Evolutionary conservation across 768 basidiomycete species (phyloP).

Genomic region (Suillus discolor): DNA sequence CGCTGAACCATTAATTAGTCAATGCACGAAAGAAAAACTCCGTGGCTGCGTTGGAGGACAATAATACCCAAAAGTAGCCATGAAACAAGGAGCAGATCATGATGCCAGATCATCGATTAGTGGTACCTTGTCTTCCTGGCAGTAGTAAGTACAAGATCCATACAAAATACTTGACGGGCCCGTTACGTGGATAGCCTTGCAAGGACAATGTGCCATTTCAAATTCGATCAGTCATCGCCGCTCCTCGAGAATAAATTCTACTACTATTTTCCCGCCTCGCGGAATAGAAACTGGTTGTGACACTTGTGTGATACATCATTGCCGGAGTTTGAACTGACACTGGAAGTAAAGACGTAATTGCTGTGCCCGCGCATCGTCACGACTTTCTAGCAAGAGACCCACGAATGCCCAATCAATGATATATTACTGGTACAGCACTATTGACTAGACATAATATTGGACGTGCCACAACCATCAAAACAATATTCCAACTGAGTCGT

Average conservation of each 20-base stretch:
- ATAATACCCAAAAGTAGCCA: too few relatives aligned
- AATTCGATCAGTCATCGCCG: neutral
- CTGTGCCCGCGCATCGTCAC: too few relatives aligned
- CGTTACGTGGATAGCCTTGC: neutral
- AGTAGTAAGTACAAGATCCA: too few relatives aligned
- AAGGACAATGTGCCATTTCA: neutral
- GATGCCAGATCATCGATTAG: too few relatives aligned
- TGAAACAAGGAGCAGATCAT: too few relatives aligned
- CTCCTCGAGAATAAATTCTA: too few relatives aligned
- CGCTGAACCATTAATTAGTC: neutral
- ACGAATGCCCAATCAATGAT: neutral
- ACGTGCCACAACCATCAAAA: neutral
- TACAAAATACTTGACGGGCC: too few relatives aligned
- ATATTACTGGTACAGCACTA: neutral
- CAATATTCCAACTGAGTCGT: too few relatives aligned
- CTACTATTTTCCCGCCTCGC: neutral
- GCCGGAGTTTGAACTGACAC: neutral
- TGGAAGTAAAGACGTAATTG: neutral
- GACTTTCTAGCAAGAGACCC: neutral
- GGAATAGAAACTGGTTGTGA: neutral
- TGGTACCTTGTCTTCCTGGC: too few relatives aligned
- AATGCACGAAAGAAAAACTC: too few relatives aligned
- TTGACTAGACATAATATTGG: neutral
- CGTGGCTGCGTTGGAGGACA: too few relatives aligned
- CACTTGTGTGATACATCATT: neutral